Evolutionary conservation across 1,139 yeast species (phyloP).

Genomic region (Pichia sp.): DNA sequence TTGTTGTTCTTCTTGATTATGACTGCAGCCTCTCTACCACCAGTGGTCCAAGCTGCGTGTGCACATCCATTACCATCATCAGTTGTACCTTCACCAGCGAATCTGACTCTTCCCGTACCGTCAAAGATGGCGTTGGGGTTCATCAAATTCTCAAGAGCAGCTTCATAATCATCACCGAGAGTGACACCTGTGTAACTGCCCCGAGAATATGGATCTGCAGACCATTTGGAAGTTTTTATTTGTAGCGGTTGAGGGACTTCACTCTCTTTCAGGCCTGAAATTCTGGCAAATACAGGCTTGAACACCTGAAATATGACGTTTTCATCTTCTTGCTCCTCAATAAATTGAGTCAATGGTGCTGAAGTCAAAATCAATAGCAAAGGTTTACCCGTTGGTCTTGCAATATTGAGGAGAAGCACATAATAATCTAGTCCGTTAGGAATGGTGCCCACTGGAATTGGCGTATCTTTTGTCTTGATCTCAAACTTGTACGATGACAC

Average conservation of each 20-base stretch:
- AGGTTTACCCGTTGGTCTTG: slow-evolving; percentile 35
- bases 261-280: slow-evolving; percentile 14
- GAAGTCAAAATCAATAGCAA: slow-evolving; percentile 56
- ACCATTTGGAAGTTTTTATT: slow-evolving; percentile 60
- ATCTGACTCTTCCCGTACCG: slow-evolving; percentile 41
- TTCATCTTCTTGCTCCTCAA: slow-evolving; percentile 31
- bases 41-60: slow-evolving; percentile 72
- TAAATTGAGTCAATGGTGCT: slow-evolving; percentile 57
- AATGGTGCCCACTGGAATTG: slow-evolving; percentile 2
- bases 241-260: slow-evolving; percentile 41
- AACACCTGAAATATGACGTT: slow-evolving; percentile 34
- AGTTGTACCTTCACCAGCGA: slow-evolving; percentile 83
- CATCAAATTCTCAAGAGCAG: slow-evolving; percentile 17
- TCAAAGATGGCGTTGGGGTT: slow-evolving; percentile 26
- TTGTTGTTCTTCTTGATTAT: slow-evolving; percentile 19
- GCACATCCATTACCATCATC: slow-evolving; percentile 80
- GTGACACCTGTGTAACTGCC: slow-evolving; percentile 60
- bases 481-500: slow-evolving; percentile 3
- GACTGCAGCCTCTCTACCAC: slow-evolving; percentile 55
- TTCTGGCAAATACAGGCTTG: slow-evolving; percentile 32
- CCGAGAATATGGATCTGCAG: slow-evolving; percentile 56
- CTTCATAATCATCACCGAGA: slow-evolving; percentile 23
- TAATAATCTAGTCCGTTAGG: slow-evolving; percentile 24
- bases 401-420: slow-evolving; percentile 38
- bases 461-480: slow-evolving; percentile 7